Evolutionary conservation across 257 asterid species (phyloP), one percentile per base, ranked within the genome.

Genomic region (Avicennia marina): DNA sequence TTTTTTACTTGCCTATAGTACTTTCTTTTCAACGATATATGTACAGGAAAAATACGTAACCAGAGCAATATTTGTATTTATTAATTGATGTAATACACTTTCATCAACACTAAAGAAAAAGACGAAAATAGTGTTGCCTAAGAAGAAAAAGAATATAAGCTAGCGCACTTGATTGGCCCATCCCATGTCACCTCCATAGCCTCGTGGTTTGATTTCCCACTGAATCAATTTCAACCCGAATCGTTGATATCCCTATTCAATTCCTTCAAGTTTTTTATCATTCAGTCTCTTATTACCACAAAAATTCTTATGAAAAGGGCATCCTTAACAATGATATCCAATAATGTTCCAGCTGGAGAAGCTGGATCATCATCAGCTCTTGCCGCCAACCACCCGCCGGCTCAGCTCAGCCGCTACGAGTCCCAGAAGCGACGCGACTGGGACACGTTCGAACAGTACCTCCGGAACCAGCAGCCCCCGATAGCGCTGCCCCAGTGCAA

Each of bases 391-490:
- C n/a, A n/a, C n/a, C 67, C n/a, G n/a, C n/a, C n/a, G 16, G 66
- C 64, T 6, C 96, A 78, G 54, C 63, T 77, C 36, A 89, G 95
- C 50, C 81, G 97, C 1, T 89, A 89, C 43, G 95, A 83, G 69
- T 81, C 97, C 0, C 97, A n/a, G n/a, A n/a, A n/a, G n/a, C n/a
- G n/a, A n/a, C n/a, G n/a, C n/a, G n/a, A n/a, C n/a, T n/a, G n/a
- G 86, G 10, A 83, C 77, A 86, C 95, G 31, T 89, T 86, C 51
- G 91, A 94, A 0, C 97, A 89, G 64, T 89, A 89, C 61, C 59
- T 89, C 11, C 58, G 79, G 48, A 89, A 89, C 67, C 95, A 86
- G 34, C 80, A 86, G 60, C 97, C 97, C 0, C 84, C 84, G 20
- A 75, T 86, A n/a, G 75, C 65, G 15, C 58, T 86, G 44, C 56